These are phyloP conservation scores for Piedraia hortae DNA, from an alignment of 2,329 filamentous ascomycete genomes.

Conservation along the genomic window DNA sequence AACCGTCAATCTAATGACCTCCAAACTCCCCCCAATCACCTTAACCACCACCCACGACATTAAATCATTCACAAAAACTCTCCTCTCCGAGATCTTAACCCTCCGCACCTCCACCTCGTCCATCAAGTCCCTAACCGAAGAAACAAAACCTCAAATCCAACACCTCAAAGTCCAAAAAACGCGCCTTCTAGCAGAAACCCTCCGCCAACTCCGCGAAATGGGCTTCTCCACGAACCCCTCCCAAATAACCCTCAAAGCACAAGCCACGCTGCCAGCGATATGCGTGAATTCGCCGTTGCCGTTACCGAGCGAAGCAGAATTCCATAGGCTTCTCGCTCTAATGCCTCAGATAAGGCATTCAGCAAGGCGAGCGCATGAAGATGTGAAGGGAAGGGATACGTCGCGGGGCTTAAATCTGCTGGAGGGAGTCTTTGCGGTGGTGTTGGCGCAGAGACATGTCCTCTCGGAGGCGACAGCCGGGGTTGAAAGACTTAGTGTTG, in stretches of 20 bases:
- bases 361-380: too few species aligned
- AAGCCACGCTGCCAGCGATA: too few species aligned
- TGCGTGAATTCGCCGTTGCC: not conserved
- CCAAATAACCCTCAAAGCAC: constrained; percentile 21
- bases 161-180: constrained; percentile 78
- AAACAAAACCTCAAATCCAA: constrained; percentile 60
- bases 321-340: constrained; percentile 54
- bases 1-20: constrained; percentile 47
- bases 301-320: constrained; percentile 24
- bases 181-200: constrained; percentile 65
- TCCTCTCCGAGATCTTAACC: constrained; percentile 40
- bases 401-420: too few species aligned
- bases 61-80: constrained; percentile 31
- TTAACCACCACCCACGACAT: not conserved
- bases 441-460: too few species aligned
- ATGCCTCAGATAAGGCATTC: constrained; percentile 39
- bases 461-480: too few species aligned
- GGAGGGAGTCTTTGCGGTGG: too few species aligned
- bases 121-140: constrained; percentile 46
- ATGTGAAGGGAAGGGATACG: too few species aligned
- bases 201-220: constrained; percentile 66
- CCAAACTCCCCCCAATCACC: too few species aligned
- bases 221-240: constrained; percentile 67
- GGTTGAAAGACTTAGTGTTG: too few species aligned
- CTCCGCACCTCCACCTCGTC: constrained; percentile 63